Evolutionary conservation across 2,329 filamentous ascomycete genomes (phyloP), one percentile per base, ranked within the genome.

Genomic region (Ascochyta koolunga): DNA sequence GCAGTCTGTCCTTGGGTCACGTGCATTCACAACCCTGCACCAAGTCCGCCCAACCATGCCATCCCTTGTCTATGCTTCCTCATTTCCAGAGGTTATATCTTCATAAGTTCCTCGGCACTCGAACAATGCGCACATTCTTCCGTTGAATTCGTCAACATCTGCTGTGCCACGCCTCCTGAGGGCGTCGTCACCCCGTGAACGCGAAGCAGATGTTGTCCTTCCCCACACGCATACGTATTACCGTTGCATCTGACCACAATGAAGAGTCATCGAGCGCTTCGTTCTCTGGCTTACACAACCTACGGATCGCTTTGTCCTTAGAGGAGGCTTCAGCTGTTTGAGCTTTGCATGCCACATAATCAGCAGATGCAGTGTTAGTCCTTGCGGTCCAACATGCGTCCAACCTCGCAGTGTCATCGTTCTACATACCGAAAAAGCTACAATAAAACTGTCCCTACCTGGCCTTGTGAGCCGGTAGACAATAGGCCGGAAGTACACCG

Each of bases 171-270:
- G 45, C 40, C 36, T 50, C 36, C 5, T n/a, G 27, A 29, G 16
- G 25, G 37, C 41, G 36, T 50, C 44, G 21, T 38, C 19, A 50
- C 43, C 40, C 32, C 27, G 54, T 49, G 49, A 53, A 43, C 40
- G 41, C 46, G 42, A 50, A 47, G 25, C 48, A 49, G 21, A 51
- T 40, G 47, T 13, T 37, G 45, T 50, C 40, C 36, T 25, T 54
- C 45, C 51, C 27, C 40, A 40, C 39, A 24, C 21, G 39, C 40
- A 49, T 40, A 37, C 35, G 35, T 37, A 31, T 11, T 27, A 15
- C n/a, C 21, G 15, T 45, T 21, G 11, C 22, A 33, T 29, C 27
- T 36, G 27, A 37, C 15, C 25, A 19, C 21, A 15, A 13, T n/a
- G 25, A 18, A 8, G 21, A 8, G 9, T 10, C 8, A 21, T 16